A percentile compares a stretch with the other conserved stretches of the same genome.
These are phyloP conservation scores for Acaromyces ingoldii DNA, from an alignment of 1,284 basidiomycete genomes.

Conservation along the genomic window DNA sequence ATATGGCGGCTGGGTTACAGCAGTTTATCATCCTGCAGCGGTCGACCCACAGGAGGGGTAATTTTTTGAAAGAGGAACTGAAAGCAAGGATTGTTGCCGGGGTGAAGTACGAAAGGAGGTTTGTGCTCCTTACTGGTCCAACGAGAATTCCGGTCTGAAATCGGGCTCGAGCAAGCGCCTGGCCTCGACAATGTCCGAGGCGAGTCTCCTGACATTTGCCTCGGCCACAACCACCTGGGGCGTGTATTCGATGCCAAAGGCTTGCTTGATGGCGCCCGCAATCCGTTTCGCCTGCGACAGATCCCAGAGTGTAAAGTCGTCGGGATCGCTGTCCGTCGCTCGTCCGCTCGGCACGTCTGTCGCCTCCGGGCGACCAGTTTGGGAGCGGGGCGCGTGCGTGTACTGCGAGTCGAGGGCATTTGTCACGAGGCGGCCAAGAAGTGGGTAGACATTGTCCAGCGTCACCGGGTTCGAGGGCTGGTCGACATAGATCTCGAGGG, in stretches of 20 bases:
- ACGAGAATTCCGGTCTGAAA: too few relatives aligned
- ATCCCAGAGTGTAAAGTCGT: slow-evolving; percentile 93
- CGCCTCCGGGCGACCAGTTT: slow-evolving; percentile 5
- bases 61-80: too few relatives aligned
- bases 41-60: too few relatives aligned
- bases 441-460: slow-evolving; percentile 57
- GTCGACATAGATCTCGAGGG: slow-evolving; percentile 80
- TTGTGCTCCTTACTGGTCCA: too few relatives aligned
- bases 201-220: slow-evolving; percentile 76
- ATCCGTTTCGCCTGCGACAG: slow-evolving; percentile 82
- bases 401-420: slow-evolving; percentile 81
- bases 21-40: too few relatives aligned
- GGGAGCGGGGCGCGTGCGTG: slow-evolving; percentile 69
- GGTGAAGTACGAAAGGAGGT: too few relatives aligned
- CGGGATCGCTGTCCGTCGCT: slow-evolving; percentile 59
- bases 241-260: slow-evolving; percentile 80
- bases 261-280: slow-evolving; percentile 67
- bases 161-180: slow-evolving; percentile 60
- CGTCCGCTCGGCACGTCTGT: slow-evolving; percentile 1
- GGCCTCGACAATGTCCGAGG: slow-evolving; percentile 71
- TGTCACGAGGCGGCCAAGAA: slow-evolving; percentile 63
- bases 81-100: too few relatives aligned
- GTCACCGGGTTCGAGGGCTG: slow-evolving; percentile 62
- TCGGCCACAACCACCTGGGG: slow-evolving; percentile 87
- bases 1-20: too few relatives aligned